A percentile compares a stretch with the other conserved stretches of the same genome.
phyloP scores from a whole-genome alignment of 2,329 filamentous ascomycete genomes.

The Microcyclosporella mali region DNA sequence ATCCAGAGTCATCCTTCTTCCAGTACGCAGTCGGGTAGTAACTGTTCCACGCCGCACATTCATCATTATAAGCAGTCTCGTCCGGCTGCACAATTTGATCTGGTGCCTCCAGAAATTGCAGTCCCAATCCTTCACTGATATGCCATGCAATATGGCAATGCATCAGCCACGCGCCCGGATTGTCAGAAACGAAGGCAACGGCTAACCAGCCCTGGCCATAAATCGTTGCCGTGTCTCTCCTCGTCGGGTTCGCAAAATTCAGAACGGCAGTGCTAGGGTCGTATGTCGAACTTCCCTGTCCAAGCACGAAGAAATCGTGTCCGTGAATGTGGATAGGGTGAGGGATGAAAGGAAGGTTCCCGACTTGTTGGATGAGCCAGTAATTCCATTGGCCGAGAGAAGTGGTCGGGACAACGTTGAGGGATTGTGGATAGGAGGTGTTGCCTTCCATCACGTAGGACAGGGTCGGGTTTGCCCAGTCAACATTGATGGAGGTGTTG shows the following conservation, averaged over 20 bases:
- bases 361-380: conserved; percentile 34
- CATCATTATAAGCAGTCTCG: neutral
- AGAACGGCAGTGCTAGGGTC: conserved; percentile 22
- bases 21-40: conserved; percentile 1
- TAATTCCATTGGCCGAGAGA: conserved; percentile 27
- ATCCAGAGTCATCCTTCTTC: conserved; percentile 2
- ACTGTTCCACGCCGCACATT: conserved; percentile 1
- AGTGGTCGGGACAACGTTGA: conserved; percentile 39
- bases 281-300: conserved; percentile 23
- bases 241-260: conserved; percentile 38
- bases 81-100: conserved; percentile 1
- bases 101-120: conserved; percentile 5
- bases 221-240: conserved; percentile 45
- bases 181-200: conserved; percentile 46
- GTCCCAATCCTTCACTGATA: conserved; percentile 4
- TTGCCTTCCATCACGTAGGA: conserved; percentile 40
- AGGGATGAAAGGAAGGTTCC: conserved; percentile 4
- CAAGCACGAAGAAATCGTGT: conserved; percentile 29
- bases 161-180: conserved; percentile 38
- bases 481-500: conserved; percentile 37
- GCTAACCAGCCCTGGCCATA: conserved; percentile 42
- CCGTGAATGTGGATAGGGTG: conserved; percentile 24
- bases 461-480: conserved; percentile 42
- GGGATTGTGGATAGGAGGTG: conserved; percentile 34
- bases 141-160: conserved; percentile 8